Conservation (phyloP, 2,329 filamentous ascomycete genomes). For the Phaeoacremonium minimum region DNA sequence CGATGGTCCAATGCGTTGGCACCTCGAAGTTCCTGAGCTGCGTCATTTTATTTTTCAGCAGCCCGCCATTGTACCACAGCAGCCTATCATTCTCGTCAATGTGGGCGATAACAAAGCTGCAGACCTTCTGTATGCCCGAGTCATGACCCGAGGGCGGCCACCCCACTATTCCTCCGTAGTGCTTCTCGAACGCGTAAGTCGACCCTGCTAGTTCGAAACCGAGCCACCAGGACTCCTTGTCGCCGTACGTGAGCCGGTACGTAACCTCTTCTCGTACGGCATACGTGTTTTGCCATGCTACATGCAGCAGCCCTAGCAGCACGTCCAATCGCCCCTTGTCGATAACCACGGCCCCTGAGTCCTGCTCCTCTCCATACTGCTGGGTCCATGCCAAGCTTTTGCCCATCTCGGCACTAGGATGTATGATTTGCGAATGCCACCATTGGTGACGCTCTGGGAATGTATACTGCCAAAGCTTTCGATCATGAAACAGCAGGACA, state of each 20-base stretch:
- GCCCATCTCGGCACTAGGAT: conserved; percentile 22
- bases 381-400: conserved; percentile 32
- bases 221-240: conserved; percentile 42
- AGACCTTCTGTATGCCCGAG: conserved; percentile 18
- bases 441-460: conserved; percentile 29
- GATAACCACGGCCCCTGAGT: conserved; percentile 34
- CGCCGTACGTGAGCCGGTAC: conserved; percentile 35
- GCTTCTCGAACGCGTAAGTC: conserved; percentile 30
- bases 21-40: conserved; percentile 24
- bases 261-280: conserved; percentile 31
- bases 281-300: conserved; percentile 36
- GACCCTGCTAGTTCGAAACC: conserved; percentile 33
- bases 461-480: conserved; percentile 29
- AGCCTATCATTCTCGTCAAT: conserved; percentile 28
- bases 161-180: conserved; percentile 35
- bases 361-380: conserved; percentile 32
- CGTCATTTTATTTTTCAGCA: conserved; percentile 32
- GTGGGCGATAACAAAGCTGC: conserved; percentile 36
- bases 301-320: conserved; percentile 32
- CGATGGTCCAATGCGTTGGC: conserved; percentile 33
- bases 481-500: conserved; percentile 33
- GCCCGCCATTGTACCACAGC: conserved; percentile 37
- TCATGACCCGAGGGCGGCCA: conserved; percentile 14
- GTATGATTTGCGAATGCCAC: conserved; percentile 29
- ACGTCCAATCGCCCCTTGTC: conserved; percentile 31